Base-by-base conservation (phyloP, 305 asterid genomes). In the Plantago coronopus region DNA sequence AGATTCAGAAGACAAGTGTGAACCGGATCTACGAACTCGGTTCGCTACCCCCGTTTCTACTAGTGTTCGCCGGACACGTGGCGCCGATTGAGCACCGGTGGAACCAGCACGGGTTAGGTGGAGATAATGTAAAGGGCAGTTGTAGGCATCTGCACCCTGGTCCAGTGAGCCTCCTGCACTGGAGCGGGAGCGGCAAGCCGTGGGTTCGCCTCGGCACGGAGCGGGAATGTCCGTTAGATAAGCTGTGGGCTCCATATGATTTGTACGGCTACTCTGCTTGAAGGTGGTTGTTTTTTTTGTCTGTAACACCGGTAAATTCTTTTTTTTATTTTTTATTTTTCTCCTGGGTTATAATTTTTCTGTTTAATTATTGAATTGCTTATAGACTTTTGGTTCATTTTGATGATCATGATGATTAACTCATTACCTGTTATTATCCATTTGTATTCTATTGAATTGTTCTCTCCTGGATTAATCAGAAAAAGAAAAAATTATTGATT, bases 161-260 rank as follows among this genome's bases (percentile, higher is more conserved):
- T n/a, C 84, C 97, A 20, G 96, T 91, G 66, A 91, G 98, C 74
- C 77, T 88, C 10, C 94, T 91, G 23, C 98, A 91, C 79, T 91
- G 98, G 98, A 89, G 97, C 74, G 97, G 98, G 45, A 77, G 87
- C 65, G 97, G 98, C 47, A 91, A 91, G 80, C 98, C 98, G 42
- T 91, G 98, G 98, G 76, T 79, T 12, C 83, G 98, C 61, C 95
- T 91, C 23, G 98, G 84, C 74, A 77, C 96, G 0, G 76, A 68
- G 78, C 77, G 74, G 65, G 94, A 95, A 42, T 91, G 97, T 47
- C 98, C 97, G 10, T 85, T 91, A 38, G 98, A 91, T 71, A 61
- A 81, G 3, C 56, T 86, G 48, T 91, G 98, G 98, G 94, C 91
- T 13, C 94, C 89, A 0, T 93, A 80, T 63, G 96, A 93, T 70